Evolutionary conservation across 1,284 basidiomycete species (phyloP), one percentile per base, ranked within the genome.

Genomic region (Tetrapyrgos nigripes): DNA sequence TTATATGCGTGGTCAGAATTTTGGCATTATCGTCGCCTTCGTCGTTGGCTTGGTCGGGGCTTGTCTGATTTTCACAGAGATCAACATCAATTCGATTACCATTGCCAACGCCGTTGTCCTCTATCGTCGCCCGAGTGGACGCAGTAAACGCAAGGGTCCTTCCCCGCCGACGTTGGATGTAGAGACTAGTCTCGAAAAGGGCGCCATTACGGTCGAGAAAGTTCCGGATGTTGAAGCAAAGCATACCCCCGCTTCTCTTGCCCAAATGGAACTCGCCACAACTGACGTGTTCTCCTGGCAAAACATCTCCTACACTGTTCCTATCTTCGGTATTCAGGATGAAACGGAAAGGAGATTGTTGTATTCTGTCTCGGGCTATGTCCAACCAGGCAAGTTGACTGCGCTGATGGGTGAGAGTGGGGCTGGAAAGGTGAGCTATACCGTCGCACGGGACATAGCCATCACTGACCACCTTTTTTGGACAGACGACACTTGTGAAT

Each of bases 321-420:
- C 83, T 31, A 80, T 92, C 62, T 46, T 29, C 91, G 92, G n/a
- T n/a, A n/a, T n/a, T n/a, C n/a, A n/a, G n/a, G 19, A 40, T 17
- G 37, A 40, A 11, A n/a, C 14, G 4, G 37, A 68, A 0, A 69
- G 75, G 40, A 69, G 78, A 59, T 79, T 96, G 17, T 76, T 95
- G 61, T 83, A 92, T 65, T 83, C 93, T 65, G 84, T 96, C 14
- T 89, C 88, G 45, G 93, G 93, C 0, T 95, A 85, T 71, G 92
- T 93, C 60, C 86, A 84, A 23, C 92, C 92, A 11, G 90, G 90
- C 5, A 91, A 88, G 66, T 76, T 94, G 46, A 82, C 80, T 19
- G 87, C 83, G 37, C 76, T 88, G 43, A 93, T 93, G 77, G 85
- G 89, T 40, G 87, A 89, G 45, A 89, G 87, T 40, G 92, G 92